A percentile compares a stretch with the other conserved stretches of the same genome.
Evolutionary conservation across 2,329 filamentous ascomycete genomes (phyloP).

Genomic region (Juglanconis oblonga): DNA sequence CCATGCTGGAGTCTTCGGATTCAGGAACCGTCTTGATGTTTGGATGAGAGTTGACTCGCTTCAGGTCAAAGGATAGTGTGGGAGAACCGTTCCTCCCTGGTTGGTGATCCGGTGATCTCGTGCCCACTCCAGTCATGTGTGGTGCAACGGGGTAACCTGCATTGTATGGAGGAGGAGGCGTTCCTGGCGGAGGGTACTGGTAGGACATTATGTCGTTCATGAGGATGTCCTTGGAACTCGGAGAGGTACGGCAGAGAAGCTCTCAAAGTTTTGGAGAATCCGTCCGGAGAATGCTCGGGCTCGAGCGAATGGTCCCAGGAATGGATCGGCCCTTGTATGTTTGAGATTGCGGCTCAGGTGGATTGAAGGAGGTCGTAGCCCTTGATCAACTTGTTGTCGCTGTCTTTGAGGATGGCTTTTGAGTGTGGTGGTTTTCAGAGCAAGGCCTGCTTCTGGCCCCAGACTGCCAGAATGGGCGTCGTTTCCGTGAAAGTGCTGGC

Average conservation of each 20-base stretch:
- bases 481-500: neutral
- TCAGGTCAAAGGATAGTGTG: conserved; percentile 38
- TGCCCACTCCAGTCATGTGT: conserved; percentile 29
- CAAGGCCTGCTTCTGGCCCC: conserved; percentile 4
- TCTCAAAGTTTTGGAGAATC: conserved; percentile 3
- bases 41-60: conserved; percentile 50
- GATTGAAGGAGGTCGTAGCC: neutral
- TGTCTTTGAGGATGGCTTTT: neutral
- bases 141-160: conserved; percentile 35
- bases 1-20: conserved; percentile 32
- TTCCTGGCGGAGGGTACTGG: conserved; percentile 39
- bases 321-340: neutral
- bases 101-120: conserved; percentile 22
- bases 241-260: neutral
- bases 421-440: neutral
- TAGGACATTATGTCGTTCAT: conserved; percentile 48
- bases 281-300: conserved; percentile 6
- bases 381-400: neutral
- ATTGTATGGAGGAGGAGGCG: conserved; percentile 37
- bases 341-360: neutral
- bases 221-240: conserved; percentile 18
- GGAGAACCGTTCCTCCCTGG: conserved; percentile 16
- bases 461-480: neutral
- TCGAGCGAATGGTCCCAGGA: neutral
- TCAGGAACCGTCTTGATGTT: conserved; percentile 33